phyloP scores from a whole-genome alignment of 495 filamentous ascomycete genomes.

The Apodospora peruviana region DNA sequence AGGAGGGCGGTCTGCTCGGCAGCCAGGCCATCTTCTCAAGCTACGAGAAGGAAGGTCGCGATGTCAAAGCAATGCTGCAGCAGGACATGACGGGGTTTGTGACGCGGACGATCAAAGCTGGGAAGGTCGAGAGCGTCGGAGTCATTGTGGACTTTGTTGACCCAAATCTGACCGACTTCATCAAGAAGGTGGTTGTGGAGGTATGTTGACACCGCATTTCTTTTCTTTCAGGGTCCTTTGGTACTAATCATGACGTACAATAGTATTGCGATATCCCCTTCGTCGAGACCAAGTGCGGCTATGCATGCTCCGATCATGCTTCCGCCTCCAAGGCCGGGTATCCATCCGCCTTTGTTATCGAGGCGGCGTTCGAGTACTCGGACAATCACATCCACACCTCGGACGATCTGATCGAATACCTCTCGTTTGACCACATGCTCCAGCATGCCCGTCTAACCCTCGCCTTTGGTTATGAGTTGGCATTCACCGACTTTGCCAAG shows the following conservation, averaged over 20 bases:
- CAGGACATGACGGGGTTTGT: conserved; percentile 98
- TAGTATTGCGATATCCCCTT: conserved; percentile 91
- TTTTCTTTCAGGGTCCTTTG: no score
- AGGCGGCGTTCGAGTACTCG: conserved; percentile 77
- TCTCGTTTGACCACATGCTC: conserved; percentile 96
- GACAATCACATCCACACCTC: conserved; percentile 89
- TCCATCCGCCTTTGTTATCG: conserved; percentile 91
- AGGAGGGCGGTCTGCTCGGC: conserved; percentile 90
- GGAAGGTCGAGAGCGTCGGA: conserved; percentile 78
- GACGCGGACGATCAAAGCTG: conserved; percentile 75
- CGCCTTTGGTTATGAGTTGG: conserved; percentile 84
- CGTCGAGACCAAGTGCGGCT: conserved; percentile 89
- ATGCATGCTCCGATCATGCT: conserved; percentile 95
- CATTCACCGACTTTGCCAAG: conserved; percentile 53
- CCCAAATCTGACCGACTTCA: conserved; percentile 74
- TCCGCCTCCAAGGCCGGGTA: conserved; percentile 96
- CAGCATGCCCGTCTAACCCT: conserved; percentile 92
- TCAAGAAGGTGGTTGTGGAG: conserved; percentile 79
- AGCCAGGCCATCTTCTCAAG: conserved; percentile 80
- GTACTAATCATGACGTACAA: background rate
- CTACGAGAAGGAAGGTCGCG: conserved; percentile 70
- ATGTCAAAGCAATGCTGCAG: conserved; percentile 96
- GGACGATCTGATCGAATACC: conserved; percentile 78
- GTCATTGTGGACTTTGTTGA: conserved; percentile 94
- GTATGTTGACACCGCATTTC: conserved; percentile 28